Percentiles rank a stretch among this genome's conserved stretches.
phyloP scores from a whole-genome alignment of 1,284 basidiomycete species.

The Gomphus bonarii region DNA sequence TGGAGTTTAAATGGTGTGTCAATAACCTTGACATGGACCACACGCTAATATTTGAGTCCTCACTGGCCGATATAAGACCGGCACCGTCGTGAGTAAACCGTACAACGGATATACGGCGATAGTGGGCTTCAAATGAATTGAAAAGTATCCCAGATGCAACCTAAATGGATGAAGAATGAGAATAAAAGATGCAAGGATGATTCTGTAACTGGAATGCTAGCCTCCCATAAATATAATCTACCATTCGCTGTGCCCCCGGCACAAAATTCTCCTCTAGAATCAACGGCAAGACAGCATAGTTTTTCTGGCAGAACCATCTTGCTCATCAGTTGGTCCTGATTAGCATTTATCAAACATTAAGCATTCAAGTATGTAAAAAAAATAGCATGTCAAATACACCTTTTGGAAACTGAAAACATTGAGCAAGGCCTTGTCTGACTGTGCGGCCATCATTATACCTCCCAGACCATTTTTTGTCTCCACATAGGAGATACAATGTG shows the following conservation, averaged over 20 bases:
- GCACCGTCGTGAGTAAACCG: slow-evolving; percentile 77
- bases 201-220: slow-evolving; percentile 26
- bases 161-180: slow-evolving; percentile 31
- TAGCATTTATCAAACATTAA: neutral
- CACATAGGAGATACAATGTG: slow-evolving; percentile 50
- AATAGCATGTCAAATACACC: slow-evolving; percentile 28
- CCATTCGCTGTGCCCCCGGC: slow-evolving; percentile 86
- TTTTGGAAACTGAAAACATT: slow-evolving; percentile 82
- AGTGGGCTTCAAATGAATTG: slow-evolving; percentile 91
- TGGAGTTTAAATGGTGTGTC: slow-evolving; percentile 17
- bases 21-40: slow-evolving; percentile 82
- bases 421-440: slow-evolving; percentile 70
- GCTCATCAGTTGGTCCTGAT: slow-evolving; percentile 75
- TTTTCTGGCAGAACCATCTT: slow-evolving; percentile 89
- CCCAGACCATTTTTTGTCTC: slow-evolving; percentile 57
- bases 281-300: slow-evolving; percentile 69
- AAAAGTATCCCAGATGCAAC: slow-evolving; percentile 83
- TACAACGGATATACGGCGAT: slow-evolving; percentile 76
- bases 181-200: slow-evolving; percentile 10
- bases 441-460: slow-evolving; percentile 66
- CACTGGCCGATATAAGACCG: slow-evolving; percentile 76
- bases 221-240: slow-evolving; percentile 94
- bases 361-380: neutral
- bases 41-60: slow-evolving; percentile 81
- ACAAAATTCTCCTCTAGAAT: slow-evolving; percentile 64